Evolutionary conservation across 2,329 filamentous ascomycete species (phyloP), one percentile per base, ranked within the genome.

Genomic region (Bisporella sp.): DNA sequence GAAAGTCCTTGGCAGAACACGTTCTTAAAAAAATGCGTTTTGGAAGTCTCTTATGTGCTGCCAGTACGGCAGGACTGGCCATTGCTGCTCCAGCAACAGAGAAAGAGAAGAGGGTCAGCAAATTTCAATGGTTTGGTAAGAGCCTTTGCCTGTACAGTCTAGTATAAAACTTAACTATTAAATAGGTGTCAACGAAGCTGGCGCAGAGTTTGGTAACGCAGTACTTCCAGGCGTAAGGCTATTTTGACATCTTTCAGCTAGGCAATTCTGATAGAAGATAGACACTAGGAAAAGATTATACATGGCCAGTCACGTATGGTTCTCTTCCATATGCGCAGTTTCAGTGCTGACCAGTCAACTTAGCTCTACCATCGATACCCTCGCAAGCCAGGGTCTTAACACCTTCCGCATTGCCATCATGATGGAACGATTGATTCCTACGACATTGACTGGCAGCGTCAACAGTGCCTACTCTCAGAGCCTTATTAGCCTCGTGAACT

Each of bases 171-270:
- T 37, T 37, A 37, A 8, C 8, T 37, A 8, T 37, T 37, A 9
- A 8, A 37, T 21, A 37, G 41, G 41, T 9, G 61, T 59, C 41
- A 62, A 61, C 46, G 62, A 82, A 61, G 75, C 78, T 21, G 81
- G 80, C 9, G 79, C 80, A 41, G 82, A 86, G 57, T 85, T 85
- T 53, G 81, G 81, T 40, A 71, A 76, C 52, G 67, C 61, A 29
- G 73, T 69, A 47, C 68, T 82, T 32, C 81, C 81, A 2, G 81
- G 81, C 21, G 21, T 21, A 21, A 21, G 21, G 3, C 21, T 21
- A 21, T 21, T 21, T 21, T 21, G 21, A 21, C 21, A 21, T 21
- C 21, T 21, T 21, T 21, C 21, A 21, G 21, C 21, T 21, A 21
- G 3, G 21, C 21, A 21, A 21, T 21, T 21, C 21, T 21, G 21